phyloP scores from a whole-genome alignment of 164 flowering plant species.

The Akebia trifoliata region DNA sequence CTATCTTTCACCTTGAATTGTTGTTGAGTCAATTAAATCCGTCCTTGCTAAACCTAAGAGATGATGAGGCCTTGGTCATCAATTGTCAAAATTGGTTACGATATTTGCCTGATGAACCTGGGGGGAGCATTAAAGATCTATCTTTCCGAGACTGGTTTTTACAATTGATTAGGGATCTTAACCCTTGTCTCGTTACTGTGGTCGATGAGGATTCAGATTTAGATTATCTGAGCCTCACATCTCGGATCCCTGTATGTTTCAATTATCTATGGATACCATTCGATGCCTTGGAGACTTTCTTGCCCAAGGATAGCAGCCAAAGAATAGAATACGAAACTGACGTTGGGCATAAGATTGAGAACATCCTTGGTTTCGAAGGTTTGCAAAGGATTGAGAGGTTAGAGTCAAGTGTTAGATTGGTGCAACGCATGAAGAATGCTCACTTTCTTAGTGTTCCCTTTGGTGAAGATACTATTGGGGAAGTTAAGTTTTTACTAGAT shows the following conservation, averaged over 20 bases:
- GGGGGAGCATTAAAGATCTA: constrained; percentile 6
- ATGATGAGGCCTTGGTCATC: constrained; percentile 59
- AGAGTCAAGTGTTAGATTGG: constrained; percentile 38
- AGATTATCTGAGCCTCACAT: constrained; percentile 41
- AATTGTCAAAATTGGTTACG: constrained; percentile 77
- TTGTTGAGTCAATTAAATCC: constrained; percentile 40
- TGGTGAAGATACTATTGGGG: constrained; percentile 51
- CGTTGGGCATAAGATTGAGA: constrained; percentile 66
- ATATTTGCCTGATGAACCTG: constrained; percentile 44
- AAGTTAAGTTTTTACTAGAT: constrained; percentile 54
- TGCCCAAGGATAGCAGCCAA: constrained; percentile 61
- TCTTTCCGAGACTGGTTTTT: constrained; percentile 46
- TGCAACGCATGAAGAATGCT: constrained; percentile 43
- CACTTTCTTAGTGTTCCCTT: constrained; percentile 43
- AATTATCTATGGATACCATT: constrained; percentile 82
- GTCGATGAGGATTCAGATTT: constrained; percentile 73
- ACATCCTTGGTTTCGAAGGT: constrained; percentile 63
- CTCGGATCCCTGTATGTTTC: constrained; percentile 57
- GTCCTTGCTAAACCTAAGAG: constrained; percentile 33
- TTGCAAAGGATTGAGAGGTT: constrained; percentile 55
- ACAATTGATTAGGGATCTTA: constrained; percentile 35
- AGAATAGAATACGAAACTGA: constrained; percentile 66
- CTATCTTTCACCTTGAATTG: constrained; percentile 31
- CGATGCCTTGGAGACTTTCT: constrained; percentile 70
- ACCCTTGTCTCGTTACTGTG: constrained; percentile 41